Percentiles rank a stretch among this genome's conserved stretches.
phyloP scores from a whole-genome alignment of 202 grass and related monocot genomes.

The Panicum hallii region DNA sequence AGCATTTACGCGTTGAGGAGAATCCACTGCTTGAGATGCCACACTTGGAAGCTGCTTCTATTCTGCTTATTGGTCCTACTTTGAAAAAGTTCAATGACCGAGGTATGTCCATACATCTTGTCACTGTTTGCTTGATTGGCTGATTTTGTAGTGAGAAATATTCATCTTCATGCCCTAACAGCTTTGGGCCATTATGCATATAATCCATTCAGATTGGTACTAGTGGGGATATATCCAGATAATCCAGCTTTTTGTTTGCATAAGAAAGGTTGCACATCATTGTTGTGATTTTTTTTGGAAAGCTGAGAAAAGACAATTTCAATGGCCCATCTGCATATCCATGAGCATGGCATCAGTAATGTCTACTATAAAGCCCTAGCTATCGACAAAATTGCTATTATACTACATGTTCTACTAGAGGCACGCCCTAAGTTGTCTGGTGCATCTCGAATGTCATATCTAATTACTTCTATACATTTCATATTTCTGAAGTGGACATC shows the following conservation, averaged over 20 bases:
- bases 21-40: constrained; percentile 88
- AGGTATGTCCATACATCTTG: constrained; percentile 56
- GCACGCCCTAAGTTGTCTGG: constrained; percentile 14
- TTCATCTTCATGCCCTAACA: constrained; percentile 31
- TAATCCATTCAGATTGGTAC: neutral
- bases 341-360: constrained; percentile 23
- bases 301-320: constrained; percentile 22
- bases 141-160: constrained; percentile 17
- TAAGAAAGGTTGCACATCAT: constrained; percentile 9
- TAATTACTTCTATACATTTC: neutral
- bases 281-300: neutral
- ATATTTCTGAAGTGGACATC: constrained; percentile 33
- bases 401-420: neutral
- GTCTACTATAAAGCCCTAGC: constrained; percentile 2
- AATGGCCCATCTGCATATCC: constrained; percentile 12
- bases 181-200: constrained; percentile 7
- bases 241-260: neutral
- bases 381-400: neutral
- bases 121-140: constrained; percentile 31
- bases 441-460: constrained; percentile 5
- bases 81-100: constrained; percentile 94
- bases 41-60: constrained; percentile 79
- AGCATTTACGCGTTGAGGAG: constrained; percentile 95
- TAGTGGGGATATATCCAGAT: constrained; percentile 21
- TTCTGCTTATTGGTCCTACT: constrained; percentile 88